Percentiles rank a stretch among this genome's conserved stretches.
Conservation (phyloP, 2,329 filamentous ascomycete species). For the Phyllosticta paracitricarpa region DNA sequence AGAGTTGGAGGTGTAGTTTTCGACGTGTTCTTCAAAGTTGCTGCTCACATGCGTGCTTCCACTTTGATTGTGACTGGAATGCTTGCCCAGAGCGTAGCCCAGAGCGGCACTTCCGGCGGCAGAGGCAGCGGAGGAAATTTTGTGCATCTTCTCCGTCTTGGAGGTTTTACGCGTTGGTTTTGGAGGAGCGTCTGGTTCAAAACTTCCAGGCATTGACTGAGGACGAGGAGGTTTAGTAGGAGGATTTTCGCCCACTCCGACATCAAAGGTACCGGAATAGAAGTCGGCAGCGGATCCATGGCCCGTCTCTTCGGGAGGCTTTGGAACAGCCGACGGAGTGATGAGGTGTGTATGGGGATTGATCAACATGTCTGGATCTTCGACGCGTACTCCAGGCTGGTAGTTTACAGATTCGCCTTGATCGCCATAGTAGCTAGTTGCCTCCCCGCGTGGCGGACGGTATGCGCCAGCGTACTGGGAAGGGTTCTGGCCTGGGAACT, state of each 20-base stretch:
- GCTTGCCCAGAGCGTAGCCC: slow-evolving; percentile 30
- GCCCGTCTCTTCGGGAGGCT: slow-evolving; percentile 51
- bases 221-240: slow-evolving; percentile 26
- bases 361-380: slow-evolving; percentile 43
- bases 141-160: slow-evolving; percentile 19
- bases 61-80: slow-evolving; percentile 13
- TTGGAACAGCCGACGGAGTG: slow-evolving; percentile 39
- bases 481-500: slow-evolving; percentile 51
- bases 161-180: slow-evolving; percentile 19
- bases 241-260: slow-evolving; percentile 15
- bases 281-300: slow-evolving; percentile 50
- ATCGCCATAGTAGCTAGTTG: slow-evolving; percentile 54
- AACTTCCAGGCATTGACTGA: slow-evolving; percentile 25
- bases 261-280: slow-evolving; percentile 25
- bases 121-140: slow-evolving; percentile 26
- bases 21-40: slow-evolving; percentile 22
- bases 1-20: neutral
- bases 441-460: slow-evolving; percentile 40
- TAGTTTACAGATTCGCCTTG: slow-evolving; percentile 48
- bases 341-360: slow-evolving; percentile 48
- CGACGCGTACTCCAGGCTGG: slow-evolving; percentile 51
- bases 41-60: slow-evolving; percentile 13
- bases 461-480: slow-evolving; percentile 35
- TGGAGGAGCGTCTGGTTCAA: slow-evolving; percentile 23
- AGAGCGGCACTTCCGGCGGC: slow-evolving; percentile 32